Evolutionary conservation across 306 rosid genomes (phyloP).

Genomic region (Citrullus mucosospermus): DNA sequence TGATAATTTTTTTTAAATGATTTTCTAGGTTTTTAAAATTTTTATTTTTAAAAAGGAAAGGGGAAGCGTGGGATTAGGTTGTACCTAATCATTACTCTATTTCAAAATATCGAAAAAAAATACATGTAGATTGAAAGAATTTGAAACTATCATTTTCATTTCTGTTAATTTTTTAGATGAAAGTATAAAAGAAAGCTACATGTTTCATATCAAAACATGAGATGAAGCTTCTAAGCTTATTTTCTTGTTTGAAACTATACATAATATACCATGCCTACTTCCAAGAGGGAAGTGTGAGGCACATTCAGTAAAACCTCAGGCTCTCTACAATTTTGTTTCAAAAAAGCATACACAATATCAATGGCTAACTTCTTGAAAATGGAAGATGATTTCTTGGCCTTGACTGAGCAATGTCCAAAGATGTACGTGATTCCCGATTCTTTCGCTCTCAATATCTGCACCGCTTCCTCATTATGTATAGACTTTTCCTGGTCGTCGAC

Average conservation of each 20-base stretch:
- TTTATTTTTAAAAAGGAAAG: too few relatives aligned
- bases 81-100: too few relatives aligned
- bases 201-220: background rate
- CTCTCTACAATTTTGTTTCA: slow-evolving; percentile 56
- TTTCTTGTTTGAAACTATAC: slow-evolving; percentile 23
- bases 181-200: background rate
- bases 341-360: slow-evolving; percentile 43
- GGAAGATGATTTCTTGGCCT: slow-evolving; percentile 60
- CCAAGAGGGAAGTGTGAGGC: slow-evolving; percentile 55
- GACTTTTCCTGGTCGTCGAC: slow-evolving; percentile 9
- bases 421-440: slow-evolving; percentile 71
- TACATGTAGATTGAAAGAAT: too few relatives aligned
- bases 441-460: slow-evolving; percentile 46
- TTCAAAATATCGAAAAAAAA: too few relatives aligned
- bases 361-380: slow-evolving; percentile 52
- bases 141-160: too few relatives aligned
- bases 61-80: too few relatives aligned
- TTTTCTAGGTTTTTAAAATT: too few relatives aligned
- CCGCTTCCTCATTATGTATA: slow-evolving; percentile 29
- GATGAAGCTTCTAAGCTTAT: background rate
- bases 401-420: slow-evolving; percentile 59
- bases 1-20: too few relatives aligned
- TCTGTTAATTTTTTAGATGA: background rate
- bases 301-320: slow-evolving; percentile 50
- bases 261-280: slow-evolving; percentile 74